A percentile compares a stretch with the other conserved stretches of the same genome.
Conservation (phyloP, 768 basidiomycete genomes). For the Sporobolomyces pararoseus region DNA sequence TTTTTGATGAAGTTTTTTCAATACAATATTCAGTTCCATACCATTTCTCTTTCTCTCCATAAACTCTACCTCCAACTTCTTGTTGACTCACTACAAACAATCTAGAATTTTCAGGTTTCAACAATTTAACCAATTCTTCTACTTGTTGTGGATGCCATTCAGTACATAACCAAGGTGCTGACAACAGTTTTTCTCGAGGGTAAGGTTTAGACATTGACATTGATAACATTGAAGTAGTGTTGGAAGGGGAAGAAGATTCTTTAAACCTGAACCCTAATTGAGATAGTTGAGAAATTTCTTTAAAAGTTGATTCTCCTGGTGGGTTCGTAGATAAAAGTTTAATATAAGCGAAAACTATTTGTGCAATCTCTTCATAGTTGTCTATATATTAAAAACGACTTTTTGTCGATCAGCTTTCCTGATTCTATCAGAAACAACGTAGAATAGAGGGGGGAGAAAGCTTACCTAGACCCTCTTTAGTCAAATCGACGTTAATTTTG, state of each 20-base stretch:
- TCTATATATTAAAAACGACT: too few relatives aligned
- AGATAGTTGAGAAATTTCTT: slow-evolving; percentile 69
- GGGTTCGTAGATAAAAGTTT: slow-evolving; percentile 50
- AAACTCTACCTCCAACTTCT: slow-evolving; percentile 59
- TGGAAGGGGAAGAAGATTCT: slow-evolving; percentile 74
- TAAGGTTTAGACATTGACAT: slow-evolving; percentile 74
- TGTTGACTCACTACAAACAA: slow-evolving; percentile 75
- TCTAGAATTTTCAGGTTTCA: slow-evolving; percentile 59
- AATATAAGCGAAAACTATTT: slow-evolving; percentile 71
- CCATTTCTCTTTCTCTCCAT: slow-evolving; percentile 67
- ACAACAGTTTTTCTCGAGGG: slow-evolving; percentile 70
- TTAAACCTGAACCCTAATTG: slow-evolving; percentile 76
- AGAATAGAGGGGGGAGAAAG: not conserved
- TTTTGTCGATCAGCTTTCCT: too few relatives aligned
- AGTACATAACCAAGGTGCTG: slow-evolving; percentile 66
- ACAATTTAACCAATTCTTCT: slow-evolving; percentile 59
- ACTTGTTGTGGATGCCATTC: slow-evolving; percentile 69
- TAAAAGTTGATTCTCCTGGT: slow-evolving; percentile 60
- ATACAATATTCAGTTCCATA: slow-evolving; percentile 85
- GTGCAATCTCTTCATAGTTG: slow-evolving; percentile 67
- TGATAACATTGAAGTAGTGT: slow-evolving; percentile 71
- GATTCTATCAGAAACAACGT: not conserved
- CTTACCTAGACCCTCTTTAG: slow-evolving; percentile 79
- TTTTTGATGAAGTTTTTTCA: slow-evolving; percentile 55
- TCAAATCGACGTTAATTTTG: slow-evolving; percentile 74